Evolutionary conservation across 2,329 filamentous ascomycete species (phyloP), one percentile per base, ranked within the genome.

Genomic region (Dissoconium aciculare): DNA sequence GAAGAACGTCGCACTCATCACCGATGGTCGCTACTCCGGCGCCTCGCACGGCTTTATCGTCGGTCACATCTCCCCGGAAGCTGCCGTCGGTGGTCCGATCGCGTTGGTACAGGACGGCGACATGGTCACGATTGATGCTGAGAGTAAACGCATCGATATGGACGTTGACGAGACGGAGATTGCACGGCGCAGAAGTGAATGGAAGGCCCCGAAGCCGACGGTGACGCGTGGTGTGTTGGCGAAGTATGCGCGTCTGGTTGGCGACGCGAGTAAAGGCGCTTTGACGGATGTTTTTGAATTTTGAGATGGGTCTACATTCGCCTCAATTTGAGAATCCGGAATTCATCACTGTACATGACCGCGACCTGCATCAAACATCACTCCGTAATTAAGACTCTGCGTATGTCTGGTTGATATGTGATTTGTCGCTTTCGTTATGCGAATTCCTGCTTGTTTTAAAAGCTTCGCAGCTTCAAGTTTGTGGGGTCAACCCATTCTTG

Each of bases 41-140:
- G 87, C 84, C 2, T 79, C 71, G 32, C 85, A 94, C 54, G 84
- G 84, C 0, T 93, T 93, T 55, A 89, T 93, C 48, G 82, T 95
- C 11, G 87, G 87, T 1, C 85, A 94, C 49, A 82, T 94, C 10
- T 79, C 80, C 3, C 87, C 87, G 2, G 87, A 95, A 57, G 87
- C 87, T 1, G 82, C 80, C 1, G 76, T 78, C 1, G 87, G 87
- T 11, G 87, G 87, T 0, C 85, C 87, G 1, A 84, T 95, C 49
- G 85, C 79, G 0, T 60, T 92, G 4, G 81, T 94, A 2, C 53
- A 62, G 44, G 69, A 91, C 46, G 87, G 82, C 2, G 87, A 95
- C 55, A 57, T 70, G 15, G 73, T 95, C 30, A 84, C 79, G 3
- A 94, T 95, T 47, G 80, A 89, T 51, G 84, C 85, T 0, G 73